Percentiles rank a stretch among this genome's conserved stretches.
Evolutionary conservation across 1,284 basidiomycete species (phyloP).

Genomic region (Boletellus deceptivus): DNA sequence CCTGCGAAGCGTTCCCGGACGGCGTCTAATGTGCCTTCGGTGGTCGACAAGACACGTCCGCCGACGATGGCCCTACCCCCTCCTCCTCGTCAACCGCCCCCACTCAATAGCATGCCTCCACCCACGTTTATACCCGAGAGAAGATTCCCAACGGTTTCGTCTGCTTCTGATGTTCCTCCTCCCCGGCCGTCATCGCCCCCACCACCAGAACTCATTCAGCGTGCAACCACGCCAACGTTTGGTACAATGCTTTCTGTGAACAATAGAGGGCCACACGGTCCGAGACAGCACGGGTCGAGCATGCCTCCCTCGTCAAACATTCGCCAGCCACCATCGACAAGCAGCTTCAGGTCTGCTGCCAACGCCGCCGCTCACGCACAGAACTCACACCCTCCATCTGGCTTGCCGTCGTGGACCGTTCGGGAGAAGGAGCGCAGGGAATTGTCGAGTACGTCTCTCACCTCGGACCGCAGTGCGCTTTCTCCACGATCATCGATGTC

Average conservation of each 20-base stretch:
- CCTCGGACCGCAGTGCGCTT: conserved; percentile 59
- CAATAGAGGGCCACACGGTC: conserved; percentile 43
- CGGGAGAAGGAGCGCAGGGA: conserved; percentile 52
- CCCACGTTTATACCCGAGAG: conserved; percentile 73
- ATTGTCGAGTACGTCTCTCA: conserved; percentile 61
- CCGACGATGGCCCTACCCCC: conserved; percentile 85
- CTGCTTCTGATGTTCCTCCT: conserved; percentile 60
- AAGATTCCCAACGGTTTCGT: conserved; percentile 52
- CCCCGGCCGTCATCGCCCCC: conserved; percentile 87
- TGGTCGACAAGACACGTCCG: conserved; percentile 76
- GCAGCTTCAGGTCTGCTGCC: conserved; percentile 74
- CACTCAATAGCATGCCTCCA: conserved; percentile 67
- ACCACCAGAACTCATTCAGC: conserved; percentile 82
- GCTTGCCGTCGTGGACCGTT: conserved; percentile 43
- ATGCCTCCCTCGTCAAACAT: conserved; percentile 66
- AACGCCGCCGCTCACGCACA: conserved; percentile 54
- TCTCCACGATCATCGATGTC: conserved; percentile 78
- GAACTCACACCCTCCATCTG: conserved; percentile 39
- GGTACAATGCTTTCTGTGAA: conserved; percentile 62
- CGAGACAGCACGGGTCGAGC: conserved; percentile 62
- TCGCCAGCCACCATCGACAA: conserved; percentile 73
- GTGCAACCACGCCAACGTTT: conserved; percentile 81
- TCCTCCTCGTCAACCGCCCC: conserved; percentile 79
- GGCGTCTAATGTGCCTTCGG: conserved; percentile 44
- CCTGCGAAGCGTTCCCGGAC: conserved; percentile 53